These are phyloP conservation scores for Tolypocladium cylindrosporum DNA, from an alignment of 2,329 filamentous ascomycete species.

Conservation along the genomic window DNA sequence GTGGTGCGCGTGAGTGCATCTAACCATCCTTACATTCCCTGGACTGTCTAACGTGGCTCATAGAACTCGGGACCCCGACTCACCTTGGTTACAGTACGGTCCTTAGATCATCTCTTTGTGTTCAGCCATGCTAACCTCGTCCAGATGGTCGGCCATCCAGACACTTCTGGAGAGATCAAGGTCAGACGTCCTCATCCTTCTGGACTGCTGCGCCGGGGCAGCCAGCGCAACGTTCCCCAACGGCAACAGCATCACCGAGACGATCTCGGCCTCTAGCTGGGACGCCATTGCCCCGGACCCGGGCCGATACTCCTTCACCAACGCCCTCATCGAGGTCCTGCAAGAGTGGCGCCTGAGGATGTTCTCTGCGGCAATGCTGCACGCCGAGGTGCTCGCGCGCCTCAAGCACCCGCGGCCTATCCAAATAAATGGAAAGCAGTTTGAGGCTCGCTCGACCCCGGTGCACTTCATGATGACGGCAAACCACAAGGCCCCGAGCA, in stretches of 20 bases:
- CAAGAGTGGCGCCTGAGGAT: conserved; percentile 44
- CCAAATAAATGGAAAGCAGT: conserved; percentile 45
- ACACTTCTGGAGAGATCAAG: conserved; percentile 46
- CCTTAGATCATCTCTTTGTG: not conserved
- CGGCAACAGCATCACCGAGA: conserved; percentile 49
- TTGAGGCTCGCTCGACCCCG: conserved; percentile 47
- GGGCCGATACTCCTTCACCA: conserved; percentile 49
- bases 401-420: conserved; percentile 49
- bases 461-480: conserved; percentile 56
- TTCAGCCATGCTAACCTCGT: conserved; percentile 2
- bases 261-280: conserved; percentile 52
- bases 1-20: conserved; percentile 43
- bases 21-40: not conserved
- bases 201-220: conserved; percentile 51
- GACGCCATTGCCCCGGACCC: conserved; percentile 51
- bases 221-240: conserved; percentile 50
- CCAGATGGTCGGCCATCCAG: conserved; percentile 50
- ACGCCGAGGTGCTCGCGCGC: conserved; percentile 49
- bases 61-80: conserved; percentile 39
- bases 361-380: conserved; percentile 51
- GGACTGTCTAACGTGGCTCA: conserved; percentile 1
- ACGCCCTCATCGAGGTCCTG: conserved; percentile 47
- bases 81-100: conserved; percentile 44
- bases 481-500: conserved; percentile 48
- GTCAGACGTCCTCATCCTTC: conserved; percentile 46